Conservation (phyloP, 1,139 yeast genomes). For the Pichia cactophila region DNA sequence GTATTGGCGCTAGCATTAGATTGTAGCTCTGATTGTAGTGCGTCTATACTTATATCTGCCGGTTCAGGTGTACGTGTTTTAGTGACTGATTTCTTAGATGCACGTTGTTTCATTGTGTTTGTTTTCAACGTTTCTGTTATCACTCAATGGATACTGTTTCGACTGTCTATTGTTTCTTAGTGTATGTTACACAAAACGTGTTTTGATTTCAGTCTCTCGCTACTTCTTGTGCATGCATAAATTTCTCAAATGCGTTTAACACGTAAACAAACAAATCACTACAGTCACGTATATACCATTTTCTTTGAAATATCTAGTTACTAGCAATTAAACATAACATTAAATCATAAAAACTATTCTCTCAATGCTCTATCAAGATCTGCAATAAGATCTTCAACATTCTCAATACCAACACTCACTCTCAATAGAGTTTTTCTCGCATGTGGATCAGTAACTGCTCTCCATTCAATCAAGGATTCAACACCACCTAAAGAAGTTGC, state of each 20-base stretch:
- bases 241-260: no score
- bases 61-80: background rate
- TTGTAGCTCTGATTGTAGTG: background rate
- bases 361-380: slow-evolving; percentile 48
- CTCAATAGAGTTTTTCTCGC: slow-evolving; percentile 55
- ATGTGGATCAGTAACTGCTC: slow-evolving; percentile 61
- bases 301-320: no score
- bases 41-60: background rate
- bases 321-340: no score
- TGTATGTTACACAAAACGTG: no score
- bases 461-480: slow-evolving; percentile 87
- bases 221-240: background rate
- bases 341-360: background rate
- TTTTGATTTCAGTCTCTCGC: background rate
- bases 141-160: no score
- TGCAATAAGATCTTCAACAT: slow-evolving; percentile 55
- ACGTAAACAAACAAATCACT: no score
- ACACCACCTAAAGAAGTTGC: slow-evolving; percentile 95
- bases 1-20: background rate
- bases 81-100: background rate
- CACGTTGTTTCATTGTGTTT: background rate
- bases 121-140: no score
- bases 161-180: no score
- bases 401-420: slow-evolving; percentile 74
- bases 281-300: no score